Percentiles rank a stretch among this genome's conserved stretches.
Conservation (phyloP, 495 filamentous ascomycete genomes). For the Hyaloscypha hepaticicola region DNA sequence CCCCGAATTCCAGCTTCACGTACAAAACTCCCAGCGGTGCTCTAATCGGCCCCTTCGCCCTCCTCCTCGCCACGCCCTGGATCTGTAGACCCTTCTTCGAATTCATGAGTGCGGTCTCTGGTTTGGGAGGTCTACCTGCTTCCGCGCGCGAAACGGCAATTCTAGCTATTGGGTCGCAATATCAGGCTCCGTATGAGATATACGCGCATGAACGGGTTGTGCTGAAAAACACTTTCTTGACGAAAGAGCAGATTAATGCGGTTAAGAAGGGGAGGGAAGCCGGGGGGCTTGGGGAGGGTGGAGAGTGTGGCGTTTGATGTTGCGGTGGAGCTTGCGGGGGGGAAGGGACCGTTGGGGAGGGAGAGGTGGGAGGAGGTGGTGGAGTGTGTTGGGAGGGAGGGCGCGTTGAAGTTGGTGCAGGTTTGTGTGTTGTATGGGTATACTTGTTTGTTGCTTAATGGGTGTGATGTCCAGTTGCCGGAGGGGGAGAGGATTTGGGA, state of each 20-base stretch:
- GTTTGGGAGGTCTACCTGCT: not conserved
- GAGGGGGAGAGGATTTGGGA: not conserved
- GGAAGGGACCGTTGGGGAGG: not conserved
- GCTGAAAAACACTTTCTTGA: not conserved
- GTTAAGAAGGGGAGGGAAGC: not conserved
- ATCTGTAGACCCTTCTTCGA: not conserved
- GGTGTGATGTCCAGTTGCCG: conserved; percentile 3
- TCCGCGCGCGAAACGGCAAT: conserved; percentile 2
- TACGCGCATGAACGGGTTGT: conserved; percentile 1
- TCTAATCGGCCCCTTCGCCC: not conserved
- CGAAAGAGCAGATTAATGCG: not conserved
- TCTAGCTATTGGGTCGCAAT: not conserved
- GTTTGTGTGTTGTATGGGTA: conserved; percentile 3
- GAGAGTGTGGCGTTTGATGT: conserved; percentile 12
- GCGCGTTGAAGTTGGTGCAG: not conserved
- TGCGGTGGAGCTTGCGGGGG: not conserved
- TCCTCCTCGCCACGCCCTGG: not conserved
- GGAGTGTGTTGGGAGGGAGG: not conserved
- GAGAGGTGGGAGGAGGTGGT: not conserved
- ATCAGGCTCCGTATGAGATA: not conserved
- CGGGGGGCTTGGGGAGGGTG: not conserved
- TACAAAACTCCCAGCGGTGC: not conserved
- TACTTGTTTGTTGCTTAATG: conserved; percentile 1
- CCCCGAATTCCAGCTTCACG: not conserved
- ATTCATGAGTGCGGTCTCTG: not conserved